Evolutionary conservation across 2,329 filamentous ascomycete genomes (phyloP).

Genomic region (Teratosphaeria destructans): DNA sequence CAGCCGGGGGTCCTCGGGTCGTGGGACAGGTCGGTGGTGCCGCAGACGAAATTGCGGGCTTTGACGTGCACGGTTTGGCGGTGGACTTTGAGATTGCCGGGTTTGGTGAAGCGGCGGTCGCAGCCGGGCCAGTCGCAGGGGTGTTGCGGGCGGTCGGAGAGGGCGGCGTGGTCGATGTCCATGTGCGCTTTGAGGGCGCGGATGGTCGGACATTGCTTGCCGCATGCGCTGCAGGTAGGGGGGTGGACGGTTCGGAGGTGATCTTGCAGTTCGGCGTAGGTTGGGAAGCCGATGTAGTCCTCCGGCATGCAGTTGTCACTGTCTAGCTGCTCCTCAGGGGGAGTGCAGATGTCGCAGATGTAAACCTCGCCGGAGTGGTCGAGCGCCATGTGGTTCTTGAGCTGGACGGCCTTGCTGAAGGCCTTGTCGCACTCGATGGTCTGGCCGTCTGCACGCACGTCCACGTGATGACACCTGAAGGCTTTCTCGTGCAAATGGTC

Average conservation of each 20-base stretch:
- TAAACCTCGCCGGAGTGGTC: conserved; percentile 61
- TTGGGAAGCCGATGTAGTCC: conserved; percentile 48
- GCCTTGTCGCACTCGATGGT: conserved; percentile 47
- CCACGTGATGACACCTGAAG: conserved; percentile 56
- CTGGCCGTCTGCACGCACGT: conserved; percentile 37
- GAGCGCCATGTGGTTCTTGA: conserved; percentile 61
- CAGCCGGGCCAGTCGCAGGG: conserved; percentile 60
- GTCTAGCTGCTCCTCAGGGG: not conserved
- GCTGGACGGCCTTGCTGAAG: conserved; percentile 62
- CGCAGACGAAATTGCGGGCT: conserved; percentile 65
- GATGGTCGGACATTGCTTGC: conserved; percentile 54
- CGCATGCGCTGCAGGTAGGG: conserved; percentile 64
- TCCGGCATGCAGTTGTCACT: not conserved
- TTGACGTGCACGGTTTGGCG: conserved; percentile 68
- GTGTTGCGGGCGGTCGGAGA: conserved; percentile 36
- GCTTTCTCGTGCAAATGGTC: conserved; percentile 64
- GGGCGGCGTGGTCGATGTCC: conserved; percentile 55
- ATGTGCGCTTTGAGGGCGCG: conserved; percentile 65
- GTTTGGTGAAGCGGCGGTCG: conserved; percentile 66
- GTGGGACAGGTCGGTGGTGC: conserved; percentile 53
- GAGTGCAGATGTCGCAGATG: conserved; percentile 65
- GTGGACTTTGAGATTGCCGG: conserved; percentile 74
- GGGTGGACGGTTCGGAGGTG: conserved; percentile 66
- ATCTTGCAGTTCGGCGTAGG: conserved; percentile 57
- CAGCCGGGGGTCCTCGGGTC: conserved; percentile 48